phyloP scores from a whole-genome alignment of 2,329 filamentous ascomycete species.

The Penicillium vulpinum region DNA sequence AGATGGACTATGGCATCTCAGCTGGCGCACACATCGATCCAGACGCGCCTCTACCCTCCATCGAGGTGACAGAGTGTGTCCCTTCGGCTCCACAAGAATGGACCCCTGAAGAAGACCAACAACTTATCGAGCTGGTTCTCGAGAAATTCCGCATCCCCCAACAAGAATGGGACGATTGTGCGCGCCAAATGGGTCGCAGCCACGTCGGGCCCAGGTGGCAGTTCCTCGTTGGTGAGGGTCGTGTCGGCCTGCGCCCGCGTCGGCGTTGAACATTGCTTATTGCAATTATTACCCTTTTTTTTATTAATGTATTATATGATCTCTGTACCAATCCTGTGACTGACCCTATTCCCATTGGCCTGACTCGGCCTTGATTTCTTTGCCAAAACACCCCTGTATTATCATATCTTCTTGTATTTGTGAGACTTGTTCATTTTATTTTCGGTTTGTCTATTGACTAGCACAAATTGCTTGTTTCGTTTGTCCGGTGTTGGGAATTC shows the following conservation, averaged over 20 bases:
- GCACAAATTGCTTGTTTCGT: slow-evolving; percentile 3
- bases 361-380: slow-evolving; percentile 3
- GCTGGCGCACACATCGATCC: slow-evolving; percentile 26
- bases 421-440: neutral
- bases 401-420: slow-evolving; percentile 11
- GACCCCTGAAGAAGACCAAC: slow-evolving; percentile 44
- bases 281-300: slow-evolving; percentile 1
- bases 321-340: slow-evolving; percentile 17
- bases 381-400: slow-evolving; percentile 23
- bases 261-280: slow-evolving; percentile 15
- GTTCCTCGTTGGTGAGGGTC: slow-evolving; percentile 45
- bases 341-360: slow-evolving; percentile 5
- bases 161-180: slow-evolving; percentile 49
- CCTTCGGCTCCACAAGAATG: slow-evolving; percentile 28
- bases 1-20: slow-evolving; percentile 5
- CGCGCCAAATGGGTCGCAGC: slow-evolving; percentile 41
- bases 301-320: slow-evolving; percentile 17
- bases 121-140: slow-evolving; percentile 46
- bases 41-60: slow-evolving; percentile 39
- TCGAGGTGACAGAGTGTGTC: slow-evolving; percentile 30
- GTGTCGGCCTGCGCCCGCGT: slow-evolving; percentile 42
- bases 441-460: neutral
- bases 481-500: neutral
- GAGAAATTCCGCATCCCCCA: slow-evolving; percentile 47
- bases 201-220: slow-evolving; percentile 47